These are phyloP conservation scores for Saccharomyces cerevisiae DNA, from an alignment of 805 yeast species.

Conservation along the genomic window DNA sequence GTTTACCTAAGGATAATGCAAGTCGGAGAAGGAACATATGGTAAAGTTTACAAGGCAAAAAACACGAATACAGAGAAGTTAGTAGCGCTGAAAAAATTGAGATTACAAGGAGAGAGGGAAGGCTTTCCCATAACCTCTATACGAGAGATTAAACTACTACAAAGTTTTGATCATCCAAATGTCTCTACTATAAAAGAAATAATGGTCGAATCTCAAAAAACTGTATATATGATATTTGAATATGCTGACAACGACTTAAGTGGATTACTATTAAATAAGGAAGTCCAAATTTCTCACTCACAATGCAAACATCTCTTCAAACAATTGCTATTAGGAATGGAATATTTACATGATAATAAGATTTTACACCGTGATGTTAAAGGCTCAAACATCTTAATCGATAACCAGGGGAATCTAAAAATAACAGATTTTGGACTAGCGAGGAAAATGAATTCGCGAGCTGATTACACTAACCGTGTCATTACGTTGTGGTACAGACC, in stretches of 20 bases:
- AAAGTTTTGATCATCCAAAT: conserved; percentile 67
- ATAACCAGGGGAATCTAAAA: conserved; percentile 53
- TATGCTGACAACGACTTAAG: conserved; percentile 91
- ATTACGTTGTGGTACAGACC: conserved; percentile 97
- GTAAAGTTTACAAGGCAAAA: conserved; percentile 48
- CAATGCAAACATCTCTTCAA: conserved; percentile 59
- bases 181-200: conserved; percentile 79
- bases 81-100: conserved; percentile 80
- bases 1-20: conserved; percentile 66
- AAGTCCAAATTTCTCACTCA: conserved; percentile 49
- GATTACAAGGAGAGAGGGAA: conserved; percentile 83
- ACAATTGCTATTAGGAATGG: conserved; percentile 60
- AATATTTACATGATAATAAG: conserved; percentile 57
- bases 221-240: conserved; percentile 83
- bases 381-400: conserved; percentile 67
- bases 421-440: conserved; percentile 83
- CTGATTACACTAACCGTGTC: conserved; percentile 86
- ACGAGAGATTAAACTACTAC: conserved; percentile 80
- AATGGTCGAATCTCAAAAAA: conserved; percentile 62
- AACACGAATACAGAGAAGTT: conserved; percentile 57
- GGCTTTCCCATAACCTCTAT: conserved; percentile 95
- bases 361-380: conserved; percentile 77
- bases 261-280: conserved; percentile 75
- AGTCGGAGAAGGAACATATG: conserved; percentile 99
- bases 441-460: conserved; percentile 60